Evolutionary conservation across 1,284 basidiomycete species (phyloP).

Genomic region (Trichosporon sp.): DNA sequence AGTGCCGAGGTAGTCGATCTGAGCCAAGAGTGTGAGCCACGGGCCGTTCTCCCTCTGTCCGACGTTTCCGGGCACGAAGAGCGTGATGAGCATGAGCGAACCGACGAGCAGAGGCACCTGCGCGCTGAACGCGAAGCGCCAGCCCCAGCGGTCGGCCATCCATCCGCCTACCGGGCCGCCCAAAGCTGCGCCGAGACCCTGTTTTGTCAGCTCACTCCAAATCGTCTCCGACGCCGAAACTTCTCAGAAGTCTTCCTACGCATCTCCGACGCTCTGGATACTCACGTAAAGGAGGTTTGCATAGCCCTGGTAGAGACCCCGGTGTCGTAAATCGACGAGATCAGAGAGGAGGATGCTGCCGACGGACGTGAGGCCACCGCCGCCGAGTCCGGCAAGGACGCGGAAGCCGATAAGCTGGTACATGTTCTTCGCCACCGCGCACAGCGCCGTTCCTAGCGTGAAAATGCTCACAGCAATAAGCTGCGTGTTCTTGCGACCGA

Average conservation of each 20-base stretch:
- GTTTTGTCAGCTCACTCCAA: not conserved
- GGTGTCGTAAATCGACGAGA: conserved; percentile 71
- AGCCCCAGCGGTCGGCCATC: conserved; percentile 78
- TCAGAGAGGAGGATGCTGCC: conserved; percentile 52
- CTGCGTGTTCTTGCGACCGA: conserved; percentile 73
- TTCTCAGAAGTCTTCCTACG: not conserved
- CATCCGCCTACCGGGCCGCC: conserved; percentile 86
- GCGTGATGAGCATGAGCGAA: conserved; percentile 28
- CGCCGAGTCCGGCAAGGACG: conserved; percentile 82
- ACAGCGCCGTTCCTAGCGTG: conserved; percentile 76
- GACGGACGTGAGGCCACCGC: conserved; percentile 55
- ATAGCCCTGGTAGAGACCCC: conserved; percentile 87
- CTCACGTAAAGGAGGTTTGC: conserved; percentile 67
- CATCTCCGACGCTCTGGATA: no score
- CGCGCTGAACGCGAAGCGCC: conserved; percentile 64
- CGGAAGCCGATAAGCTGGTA: conserved; percentile 72
- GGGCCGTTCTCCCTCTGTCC: conserved; percentile 54
- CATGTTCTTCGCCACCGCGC: conserved; percentile 83
- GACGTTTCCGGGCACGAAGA: conserved; percentile 28
- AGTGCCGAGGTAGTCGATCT: conserved; percentile 81
- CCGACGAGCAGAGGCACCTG: conserved; percentile 60
- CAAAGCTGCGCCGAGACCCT: conserved; percentile 62
- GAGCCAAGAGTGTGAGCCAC: conserved; percentile 66
- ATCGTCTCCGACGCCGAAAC: not conserved
- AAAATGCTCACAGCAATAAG: conserved; percentile 75